These are phyloP conservation scores for Paecilomyces fulvus DNA, from an alignment of 2,329 filamentous ascomycete genomes.

Conservation along the genomic window DNA sequence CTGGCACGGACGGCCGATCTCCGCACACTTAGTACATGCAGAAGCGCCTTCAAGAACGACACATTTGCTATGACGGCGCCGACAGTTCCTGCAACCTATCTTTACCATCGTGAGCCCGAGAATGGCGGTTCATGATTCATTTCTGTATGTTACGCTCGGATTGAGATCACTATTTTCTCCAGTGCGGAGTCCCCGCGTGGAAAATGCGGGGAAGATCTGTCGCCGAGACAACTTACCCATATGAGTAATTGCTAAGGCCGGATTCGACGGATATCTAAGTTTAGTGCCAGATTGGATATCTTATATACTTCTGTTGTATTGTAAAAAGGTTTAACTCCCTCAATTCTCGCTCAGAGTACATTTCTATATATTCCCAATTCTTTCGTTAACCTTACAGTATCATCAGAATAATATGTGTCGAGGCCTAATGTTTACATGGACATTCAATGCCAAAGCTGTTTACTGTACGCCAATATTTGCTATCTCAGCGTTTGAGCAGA, in stretches of 20 bases:
- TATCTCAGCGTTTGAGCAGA: too few species aligned
- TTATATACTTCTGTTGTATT: too few species aligned
- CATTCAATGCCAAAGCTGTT: too few species aligned
- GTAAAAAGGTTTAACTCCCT: too few species aligned
- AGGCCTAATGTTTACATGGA: too few species aligned
- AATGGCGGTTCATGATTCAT: neutral
- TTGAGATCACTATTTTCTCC: neutral
- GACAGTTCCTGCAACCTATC: constrained; percentile 24
- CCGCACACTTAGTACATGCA: constrained; percentile 20
- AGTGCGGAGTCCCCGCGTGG: neutral
- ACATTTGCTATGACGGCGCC: constrained; percentile 28
- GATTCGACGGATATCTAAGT: neutral
- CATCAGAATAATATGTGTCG: too few species aligned
- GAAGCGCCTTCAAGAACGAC: constrained; percentile 18
- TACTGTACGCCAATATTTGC: too few species aligned
- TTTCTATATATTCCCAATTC: too few species aligned
- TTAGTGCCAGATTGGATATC: too few species aligned
- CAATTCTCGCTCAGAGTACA: too few species aligned
- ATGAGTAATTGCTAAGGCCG: neutral
- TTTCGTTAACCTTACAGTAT: too few species aligned
- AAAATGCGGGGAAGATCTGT: neutral
- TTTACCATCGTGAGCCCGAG: neutral
- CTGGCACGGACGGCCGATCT: constrained; percentile 20
- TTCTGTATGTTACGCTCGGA: neutral
- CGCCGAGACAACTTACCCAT: neutral